Percentiles rank a stretch among this genome's conserved stretches.
Conservation (phyloP, 2,329 filamentous ascomycete genomes). For the Xylariaceae sp. region DNA sequence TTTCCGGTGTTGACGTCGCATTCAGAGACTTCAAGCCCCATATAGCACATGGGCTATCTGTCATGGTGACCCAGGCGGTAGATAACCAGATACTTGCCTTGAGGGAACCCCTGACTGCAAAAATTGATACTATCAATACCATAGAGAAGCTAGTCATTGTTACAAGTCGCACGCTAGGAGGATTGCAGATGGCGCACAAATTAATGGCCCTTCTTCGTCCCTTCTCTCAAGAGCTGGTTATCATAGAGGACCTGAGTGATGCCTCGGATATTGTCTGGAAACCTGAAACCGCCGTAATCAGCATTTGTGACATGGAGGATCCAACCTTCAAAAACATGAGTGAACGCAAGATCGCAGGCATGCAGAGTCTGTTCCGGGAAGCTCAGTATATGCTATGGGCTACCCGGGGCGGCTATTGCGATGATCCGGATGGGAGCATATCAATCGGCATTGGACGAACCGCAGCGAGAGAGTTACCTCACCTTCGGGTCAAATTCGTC, state of each 20-base stretch:
- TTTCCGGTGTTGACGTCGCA: conserved; percentile 14
- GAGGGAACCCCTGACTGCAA: conserved; percentile 6
- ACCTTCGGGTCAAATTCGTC: not conserved
- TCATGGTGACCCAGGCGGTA: conserved; percentile 14
- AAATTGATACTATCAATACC: not conserved
- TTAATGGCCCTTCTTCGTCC: conserved; percentile 5
- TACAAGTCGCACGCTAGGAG: not conserved
- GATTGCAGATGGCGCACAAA: conserved; percentile 3
- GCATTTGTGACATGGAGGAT: conserved; percentile 8
- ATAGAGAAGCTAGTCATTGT: conserved; percentile 12
- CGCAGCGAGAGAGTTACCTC: not conserved
- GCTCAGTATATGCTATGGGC: conserved; percentile 46
- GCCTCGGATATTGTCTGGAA: not conserved
- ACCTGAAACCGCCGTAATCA: conserved; percentile 13
- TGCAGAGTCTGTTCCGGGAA: conserved; percentile 19
- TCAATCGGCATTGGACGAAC: conserved; percentile 2
- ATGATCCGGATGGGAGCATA: conserved; percentile 5
- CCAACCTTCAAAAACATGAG: conserved; percentile 15
- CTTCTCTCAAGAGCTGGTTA: conserved; percentile 8
- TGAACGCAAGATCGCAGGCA: conserved; percentile 11
- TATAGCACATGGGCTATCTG: conserved; percentile 1
- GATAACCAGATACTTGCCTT: conserved; percentile 13
- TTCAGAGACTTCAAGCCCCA: not conserved
- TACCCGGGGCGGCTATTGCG: conserved; percentile 38
- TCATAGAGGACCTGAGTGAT: conserved; percentile 11